These are phyloP conservation scores for Zymoseptoria crescenta DNA, from an alignment of 2,329 filamentous ascomycete genomes.

Conservation along the genomic window DNA sequence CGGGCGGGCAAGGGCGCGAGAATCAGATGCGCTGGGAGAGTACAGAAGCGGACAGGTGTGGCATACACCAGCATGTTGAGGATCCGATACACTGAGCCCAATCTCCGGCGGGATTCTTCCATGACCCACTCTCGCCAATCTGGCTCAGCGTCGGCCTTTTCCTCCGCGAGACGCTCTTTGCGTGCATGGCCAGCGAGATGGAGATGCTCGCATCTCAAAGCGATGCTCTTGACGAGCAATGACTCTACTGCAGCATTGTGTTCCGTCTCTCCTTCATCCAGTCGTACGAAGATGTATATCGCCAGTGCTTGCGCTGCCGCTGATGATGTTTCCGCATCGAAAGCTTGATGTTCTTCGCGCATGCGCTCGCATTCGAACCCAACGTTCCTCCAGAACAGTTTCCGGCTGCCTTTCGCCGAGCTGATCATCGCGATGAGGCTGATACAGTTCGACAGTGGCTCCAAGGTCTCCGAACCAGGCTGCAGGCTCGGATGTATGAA, in stretches of 20 bases:
- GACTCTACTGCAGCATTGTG: slow-evolving; percentile 36
- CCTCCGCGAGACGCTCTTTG: neutral
- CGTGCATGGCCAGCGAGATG: slow-evolving; percentile 1
- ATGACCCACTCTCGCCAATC: slow-evolving; percentile 4
- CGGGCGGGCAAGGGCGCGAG: slow-evolving; percentile 38
- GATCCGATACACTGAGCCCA: slow-evolving; percentile 35
- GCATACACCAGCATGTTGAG: slow-evolving; percentile 40
- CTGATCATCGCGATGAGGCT: slow-evolving; percentile 36
- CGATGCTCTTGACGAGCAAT: slow-evolving; percentile 31
- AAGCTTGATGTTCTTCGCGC: slow-evolving; percentile 7
- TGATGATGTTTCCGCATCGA: slow-evolving; percentile 29
- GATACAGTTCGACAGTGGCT: slow-evolving; percentile 37
- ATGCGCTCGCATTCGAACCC: slow-evolving; percentile 37
- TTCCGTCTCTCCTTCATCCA: slow-evolving; percentile 40
- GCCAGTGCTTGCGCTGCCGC: slow-evolving; percentile 39
- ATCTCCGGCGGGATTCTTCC: slow-evolving; percentile 21
- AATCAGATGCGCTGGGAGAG: slow-evolving; percentile 29
- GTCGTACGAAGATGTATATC: slow-evolving; percentile 37
- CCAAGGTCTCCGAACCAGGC: slow-evolving; percentile 24
- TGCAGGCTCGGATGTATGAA: slow-evolving; percentile 36
- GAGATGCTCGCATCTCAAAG: slow-evolving; percentile 23
- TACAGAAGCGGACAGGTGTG: slow-evolving; percentile 34
- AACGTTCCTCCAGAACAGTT: slow-evolving; percentile 41
- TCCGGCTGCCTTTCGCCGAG: slow-evolving; percentile 29
- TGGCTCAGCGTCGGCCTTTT: neutral